Base-by-base conservation (phyloP, 306 rosid genomes). In the Gastrolobium villosum region DNA sequence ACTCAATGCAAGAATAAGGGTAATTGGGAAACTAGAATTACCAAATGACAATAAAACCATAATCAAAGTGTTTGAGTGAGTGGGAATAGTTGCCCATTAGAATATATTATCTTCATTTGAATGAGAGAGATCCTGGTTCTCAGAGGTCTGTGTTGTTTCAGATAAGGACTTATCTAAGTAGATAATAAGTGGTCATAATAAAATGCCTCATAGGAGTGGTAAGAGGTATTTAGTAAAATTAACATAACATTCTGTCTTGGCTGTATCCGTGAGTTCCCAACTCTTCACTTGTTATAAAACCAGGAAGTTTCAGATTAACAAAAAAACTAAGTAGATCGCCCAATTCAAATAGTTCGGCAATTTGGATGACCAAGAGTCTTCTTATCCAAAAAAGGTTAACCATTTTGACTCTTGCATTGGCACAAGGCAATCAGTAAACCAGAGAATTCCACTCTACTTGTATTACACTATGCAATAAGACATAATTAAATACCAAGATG, bases 111-210 rank as follows among this genome's bases (percentile, higher is more conserved):
- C 45, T 61, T 20, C 32, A 53, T 46, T 53, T 26, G 40, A 62
- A 75, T 6, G 62, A 61, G 11, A 13, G n/a, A n/a, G 10, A 32
- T 5, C 34, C 8, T 60, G 35, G 10, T 56, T 49, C 69, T 60
- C 60, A 74, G 2, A 60, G 59, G 40, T 37, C 50, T 49, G 63
- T 40, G 43, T 4, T 13, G 52, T 39, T 64, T 76, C 69, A 64
- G 80, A 76, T 64, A 76, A 76, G 80, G 54, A 76, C 34, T 35
- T 46, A 35, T 36, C 69, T 49, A 20, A 63, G 52, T 9, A 26
- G 5, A 26, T 45, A 71, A 71, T 20, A 26, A 37, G 76, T 53
- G 76, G 80, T 54, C 50, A 50, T 14, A 63, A 14, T 9, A 50
- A 13, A 63, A 49, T 2, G 10, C 72, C 65, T 20, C 54, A 6